Evolutionary conservation across 331 rosid species (phyloP).

Genomic region (Cucumis variabilis): DNA sequence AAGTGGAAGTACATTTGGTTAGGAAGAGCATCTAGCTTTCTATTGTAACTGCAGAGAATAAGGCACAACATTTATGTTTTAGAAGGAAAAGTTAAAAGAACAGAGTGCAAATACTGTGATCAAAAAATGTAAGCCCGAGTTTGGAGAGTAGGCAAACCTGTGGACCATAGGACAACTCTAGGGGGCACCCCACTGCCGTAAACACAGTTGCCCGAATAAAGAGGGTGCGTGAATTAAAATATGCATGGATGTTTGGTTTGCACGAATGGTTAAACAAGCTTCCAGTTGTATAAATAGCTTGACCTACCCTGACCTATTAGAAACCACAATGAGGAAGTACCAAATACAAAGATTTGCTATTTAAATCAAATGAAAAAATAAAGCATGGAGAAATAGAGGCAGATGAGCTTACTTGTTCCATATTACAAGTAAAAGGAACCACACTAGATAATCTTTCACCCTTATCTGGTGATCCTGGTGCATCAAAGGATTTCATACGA

Average conservation of each 20-base stretch:
- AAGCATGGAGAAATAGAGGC: not conserved
- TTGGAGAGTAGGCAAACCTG: slow-evolving; percentile 58
- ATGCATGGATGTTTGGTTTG: slow-evolving; percentile 80
- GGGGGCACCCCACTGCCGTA: slow-evolving; percentile 60
- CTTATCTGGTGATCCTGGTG: slow-evolving; percentile 46
- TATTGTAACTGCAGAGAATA: not conserved
- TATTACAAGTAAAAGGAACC: slow-evolving; percentile 58
- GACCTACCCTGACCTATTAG: slow-evolving; percentile 78
- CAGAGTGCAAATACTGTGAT: not conserved
- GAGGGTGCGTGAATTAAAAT: slow-evolving; percentile 79
- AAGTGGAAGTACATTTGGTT: not conserved
- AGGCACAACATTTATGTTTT: not conserved
- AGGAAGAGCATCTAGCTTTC: not conserved
- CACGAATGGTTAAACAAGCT: slow-evolving; percentile 95
- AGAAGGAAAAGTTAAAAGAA: not conserved
- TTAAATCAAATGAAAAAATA: not conserved
- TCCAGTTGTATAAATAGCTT: slow-evolving; percentile 79
- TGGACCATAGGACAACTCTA: slow-evolving; percentile 92
- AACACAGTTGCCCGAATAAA: slow-evolving; percentile 65
- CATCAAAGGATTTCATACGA: slow-evolving; percentile 69
- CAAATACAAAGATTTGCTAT: not conserved
- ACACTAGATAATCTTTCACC: slow-evolving; percentile 44
- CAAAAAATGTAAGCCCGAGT: not conserved
- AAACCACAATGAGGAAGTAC: slow-evolving; percentile 32
- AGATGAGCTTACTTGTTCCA: slow-evolving; percentile 73